Conservation (phyloP, 2,329 filamentous ascomycete genomes). For the Tothia fuscella region DNA sequence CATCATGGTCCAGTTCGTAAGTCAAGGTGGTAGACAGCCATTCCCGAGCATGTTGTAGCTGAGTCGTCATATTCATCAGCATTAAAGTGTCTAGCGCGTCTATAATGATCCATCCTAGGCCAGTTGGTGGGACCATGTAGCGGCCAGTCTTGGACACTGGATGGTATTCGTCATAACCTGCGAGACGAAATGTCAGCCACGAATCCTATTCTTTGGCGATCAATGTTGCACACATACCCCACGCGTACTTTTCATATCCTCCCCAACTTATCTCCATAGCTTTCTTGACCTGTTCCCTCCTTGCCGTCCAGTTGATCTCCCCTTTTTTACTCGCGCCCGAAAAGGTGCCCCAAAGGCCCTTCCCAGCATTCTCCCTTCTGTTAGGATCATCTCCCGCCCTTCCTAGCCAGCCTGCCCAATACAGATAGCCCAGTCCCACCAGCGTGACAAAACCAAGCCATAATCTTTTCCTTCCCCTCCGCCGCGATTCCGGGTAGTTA, state of each 20-base stretch:
- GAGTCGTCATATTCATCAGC: conserved; percentile 89
- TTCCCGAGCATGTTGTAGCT: conserved; percentile 70
- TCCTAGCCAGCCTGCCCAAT: conserved; percentile 55
- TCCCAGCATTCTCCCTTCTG: neutral
- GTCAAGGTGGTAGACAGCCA: conserved; percentile 75
- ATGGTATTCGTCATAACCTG: conserved; percentile 69
- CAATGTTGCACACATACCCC: conserved; percentile 54
- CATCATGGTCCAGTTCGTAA: conserved; percentile 88
- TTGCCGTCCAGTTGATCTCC: conserved; percentile 58
- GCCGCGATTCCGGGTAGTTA: conserved; percentile 46
- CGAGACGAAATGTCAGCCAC: conserved; percentile 13
- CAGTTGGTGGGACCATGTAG: conserved; percentile 70
- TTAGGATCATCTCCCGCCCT: conserved; percentile 14
- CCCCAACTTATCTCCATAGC: conserved; percentile 89
- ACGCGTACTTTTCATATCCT: conserved; percentile 82
- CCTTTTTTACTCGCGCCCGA: conserved; percentile 24
- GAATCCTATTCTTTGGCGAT: neutral
- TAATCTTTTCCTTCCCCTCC: conserved; percentile 52
- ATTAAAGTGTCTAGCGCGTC: conserved; percentile 95
- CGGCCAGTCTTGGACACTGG: conserved; percentile 67
- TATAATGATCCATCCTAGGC: conserved; percentile 96
- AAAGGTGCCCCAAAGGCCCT: conserved; percentile 13
- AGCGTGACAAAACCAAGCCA: conserved; percentile 43
- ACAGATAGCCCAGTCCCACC: conserved; percentile 48
- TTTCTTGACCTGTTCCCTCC: conserved; percentile 73